Percentiles rank a stretch among this genome's conserved stretches.
Evolutionary conservation across 2,329 filamentous ascomycete genomes (phyloP).

Genomic region (Mollisia scopiformis): DNA sequence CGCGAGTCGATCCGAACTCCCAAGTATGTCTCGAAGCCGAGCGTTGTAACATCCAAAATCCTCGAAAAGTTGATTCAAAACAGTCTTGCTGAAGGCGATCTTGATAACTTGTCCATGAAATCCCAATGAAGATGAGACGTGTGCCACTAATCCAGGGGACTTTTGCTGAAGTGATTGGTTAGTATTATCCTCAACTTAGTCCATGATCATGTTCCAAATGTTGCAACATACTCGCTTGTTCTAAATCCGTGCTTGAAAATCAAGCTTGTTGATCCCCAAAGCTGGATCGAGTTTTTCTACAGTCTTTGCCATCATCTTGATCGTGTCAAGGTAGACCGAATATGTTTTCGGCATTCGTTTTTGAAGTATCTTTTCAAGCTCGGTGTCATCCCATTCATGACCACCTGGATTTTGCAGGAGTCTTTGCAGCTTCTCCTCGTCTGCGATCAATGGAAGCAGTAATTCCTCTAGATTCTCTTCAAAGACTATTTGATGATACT

Average conservation of each 20-base stretch:
- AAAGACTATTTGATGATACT: slow-evolving; percentile 18
- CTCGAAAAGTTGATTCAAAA: slow-evolving; percentile 17
- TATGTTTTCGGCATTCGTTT: slow-evolving; percentile 22
- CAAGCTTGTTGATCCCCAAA: slow-evolving; percentile 16
- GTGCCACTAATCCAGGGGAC: neutral
- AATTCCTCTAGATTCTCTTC: slow-evolving; percentile 19
- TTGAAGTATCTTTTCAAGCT: slow-evolving; percentile 12
- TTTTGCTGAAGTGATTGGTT: neutral
- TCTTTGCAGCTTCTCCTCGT: slow-evolving; percentile 13
- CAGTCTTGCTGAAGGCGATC: slow-evolving; percentile 16
- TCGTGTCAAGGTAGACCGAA: slow-evolving; percentile 19
- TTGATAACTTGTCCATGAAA: slow-evolving; percentile 17
- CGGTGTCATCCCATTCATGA: slow-evolving; percentile 14
- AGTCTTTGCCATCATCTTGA: slow-evolving; percentile 16
- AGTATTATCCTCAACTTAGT: neutral
- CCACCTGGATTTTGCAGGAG: slow-evolving; percentile 19
- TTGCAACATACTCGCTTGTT: slow-evolving; percentile 6
- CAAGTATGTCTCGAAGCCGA: slow-evolving; percentile 15
- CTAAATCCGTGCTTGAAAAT: slow-evolving; percentile 19
- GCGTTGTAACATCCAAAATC: slow-evolving; percentile 15
- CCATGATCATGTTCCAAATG: neutral
- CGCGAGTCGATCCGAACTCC: slow-evolving; percentile 16
- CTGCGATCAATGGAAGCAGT: slow-evolving; percentile 21
- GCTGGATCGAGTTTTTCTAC: slow-evolving; percentile 14
- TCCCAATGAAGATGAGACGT: slow-evolving; percentile 7